A percentile compares a stretch with the other conserved stretches of the same genome.
Conservation (phyloP, 2,329 filamentous ascomycete genomes). For the Trichoderma sp. region DNA sequence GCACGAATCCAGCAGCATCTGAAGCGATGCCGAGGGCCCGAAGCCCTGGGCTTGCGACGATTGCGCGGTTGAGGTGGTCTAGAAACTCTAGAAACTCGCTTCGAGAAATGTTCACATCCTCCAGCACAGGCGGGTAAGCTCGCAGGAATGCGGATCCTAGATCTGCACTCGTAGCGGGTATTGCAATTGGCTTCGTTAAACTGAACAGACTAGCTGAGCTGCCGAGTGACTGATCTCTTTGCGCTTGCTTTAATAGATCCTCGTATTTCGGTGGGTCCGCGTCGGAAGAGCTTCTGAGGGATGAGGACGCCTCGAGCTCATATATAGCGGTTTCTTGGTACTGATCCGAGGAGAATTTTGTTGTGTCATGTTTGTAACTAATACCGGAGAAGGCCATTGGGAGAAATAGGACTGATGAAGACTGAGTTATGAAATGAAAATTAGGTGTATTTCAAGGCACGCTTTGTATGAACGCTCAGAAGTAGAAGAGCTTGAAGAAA, state of each 20-base stretch:
- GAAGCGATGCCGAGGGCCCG: background rate
- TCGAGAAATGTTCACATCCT: background rate
- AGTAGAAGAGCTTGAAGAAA: background rate
- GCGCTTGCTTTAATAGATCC: background rate
- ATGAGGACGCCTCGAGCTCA: background rate
- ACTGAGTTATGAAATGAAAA: background rate
- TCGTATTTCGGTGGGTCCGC: constrained; percentile 7
- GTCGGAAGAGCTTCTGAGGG: background rate
- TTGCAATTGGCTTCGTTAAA: background rate
- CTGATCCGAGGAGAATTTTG: background rate
- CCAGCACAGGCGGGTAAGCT: background rate
- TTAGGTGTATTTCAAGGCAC: background rate
- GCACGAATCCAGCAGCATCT: constrained; percentile 2
- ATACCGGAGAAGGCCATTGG: background rate
- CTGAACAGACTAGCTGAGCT: background rate
- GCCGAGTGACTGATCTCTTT: background rate
- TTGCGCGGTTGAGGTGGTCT: constrained; percentile 10
- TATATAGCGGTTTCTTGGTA: background rate
- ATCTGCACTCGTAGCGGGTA: constrained; percentile 7
- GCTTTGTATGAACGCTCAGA: background rate
- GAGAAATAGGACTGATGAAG: background rate
- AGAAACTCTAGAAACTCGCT: constrained; percentile 3
- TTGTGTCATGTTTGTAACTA: background rate
- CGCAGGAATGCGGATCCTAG: constrained; percentile 10
- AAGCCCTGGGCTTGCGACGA: background rate